Percentiles rank a stretch among this genome's conserved stretches.
Conservation (phyloP, 106 monocot species). For the Chionographis japonica region DNA sequence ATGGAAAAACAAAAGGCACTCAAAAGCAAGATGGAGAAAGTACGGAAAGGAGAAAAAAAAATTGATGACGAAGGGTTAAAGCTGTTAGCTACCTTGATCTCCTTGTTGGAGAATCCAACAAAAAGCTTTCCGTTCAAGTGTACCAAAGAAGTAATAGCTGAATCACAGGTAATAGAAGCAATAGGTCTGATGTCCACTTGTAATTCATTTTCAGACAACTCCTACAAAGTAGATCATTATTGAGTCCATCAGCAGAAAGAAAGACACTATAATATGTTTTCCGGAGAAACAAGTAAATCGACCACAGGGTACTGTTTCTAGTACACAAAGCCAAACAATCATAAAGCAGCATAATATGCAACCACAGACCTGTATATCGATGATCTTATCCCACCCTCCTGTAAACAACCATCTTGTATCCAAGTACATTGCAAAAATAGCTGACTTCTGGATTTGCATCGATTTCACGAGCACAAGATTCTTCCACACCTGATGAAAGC, state of each 20-base stretch:
- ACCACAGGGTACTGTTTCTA: no score
- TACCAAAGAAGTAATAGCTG: constrained; percentile 60
- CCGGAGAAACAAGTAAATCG: background rate
- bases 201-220: constrained; percentile 43
- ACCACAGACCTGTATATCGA: constrained; percentile 59
- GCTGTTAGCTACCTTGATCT: constrained; percentile 57
- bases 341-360: background rate
- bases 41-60: no score
- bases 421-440: constrained; percentile 64
- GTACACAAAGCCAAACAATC: background rate
- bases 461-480: constrained; percentile 54
- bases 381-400: constrained; percentile 74
- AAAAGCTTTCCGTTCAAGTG: constrained; percentile 68
- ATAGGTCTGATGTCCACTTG: constrained; percentile 47
- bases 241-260: background rate
- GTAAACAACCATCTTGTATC: constrained; percentile 58
- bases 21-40: no score
- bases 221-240: constrained; percentile 22
- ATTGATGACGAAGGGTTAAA: background rate
- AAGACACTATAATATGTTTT: background rate
- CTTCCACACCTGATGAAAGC: constrained; percentile 70
- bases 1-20: no score
- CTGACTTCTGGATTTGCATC: constrained; percentile 52
- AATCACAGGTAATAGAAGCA: constrained; percentile 67
- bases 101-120: constrained; percentile 65